Conservation (phyloP, 1,284 basidiomycete species). For the Cryptococcus sp. region DNA sequence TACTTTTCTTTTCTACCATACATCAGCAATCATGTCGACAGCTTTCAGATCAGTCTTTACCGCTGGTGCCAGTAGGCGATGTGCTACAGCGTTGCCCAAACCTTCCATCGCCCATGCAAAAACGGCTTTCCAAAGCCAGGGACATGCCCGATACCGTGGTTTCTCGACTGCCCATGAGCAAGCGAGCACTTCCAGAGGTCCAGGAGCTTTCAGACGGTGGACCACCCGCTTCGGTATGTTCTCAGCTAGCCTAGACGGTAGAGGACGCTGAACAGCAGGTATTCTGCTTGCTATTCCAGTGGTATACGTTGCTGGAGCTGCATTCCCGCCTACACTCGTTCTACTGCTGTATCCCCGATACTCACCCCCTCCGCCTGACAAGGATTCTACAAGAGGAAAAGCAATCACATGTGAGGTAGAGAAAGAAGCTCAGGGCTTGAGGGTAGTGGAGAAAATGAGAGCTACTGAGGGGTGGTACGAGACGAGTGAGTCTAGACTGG, state of each 20-base stretch:
- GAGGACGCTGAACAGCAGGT: slow-evolving; percentile 15
- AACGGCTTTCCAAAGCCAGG: too few relatives aligned
- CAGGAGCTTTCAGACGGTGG: background rate
- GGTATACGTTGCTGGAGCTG: slow-evolving; percentile 52
- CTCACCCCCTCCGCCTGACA: slow-evolving; percentile 63
- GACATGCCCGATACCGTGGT: too few relatives aligned
- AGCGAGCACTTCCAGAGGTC: too few relatives aligned
- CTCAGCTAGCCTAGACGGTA: too few relatives aligned
- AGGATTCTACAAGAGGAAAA: slow-evolving; percentile 60
- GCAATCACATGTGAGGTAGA: slow-evolving; percentile 64
- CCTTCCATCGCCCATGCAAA: too few relatives aligned
- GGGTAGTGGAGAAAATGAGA: slow-evolving; percentile 56
- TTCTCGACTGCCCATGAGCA: too few relatives aligned
- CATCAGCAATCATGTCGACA: background rate
- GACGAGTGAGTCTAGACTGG: slow-evolving; percentile 36
- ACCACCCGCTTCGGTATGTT: background rate
- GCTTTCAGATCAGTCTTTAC: too few relatives aligned
- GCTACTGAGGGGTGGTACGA: slow-evolving; percentile 46
- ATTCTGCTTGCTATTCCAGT: slow-evolving; percentile 36
- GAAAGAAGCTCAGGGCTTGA: slow-evolving; percentile 61
- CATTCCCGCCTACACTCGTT: slow-evolving; percentile 61
- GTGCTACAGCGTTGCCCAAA: too few relatives aligned
- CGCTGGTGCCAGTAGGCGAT: too few relatives aligned
- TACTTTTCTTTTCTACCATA: background rate
- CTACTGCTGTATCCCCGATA: slow-evolving; percentile 66